A percentile compares a stretch with the other conserved stretches of the same genome.
phyloP scores from a whole-genome alignment of 352 stramenopile species.

The Phytophthora megakarya region DNA sequence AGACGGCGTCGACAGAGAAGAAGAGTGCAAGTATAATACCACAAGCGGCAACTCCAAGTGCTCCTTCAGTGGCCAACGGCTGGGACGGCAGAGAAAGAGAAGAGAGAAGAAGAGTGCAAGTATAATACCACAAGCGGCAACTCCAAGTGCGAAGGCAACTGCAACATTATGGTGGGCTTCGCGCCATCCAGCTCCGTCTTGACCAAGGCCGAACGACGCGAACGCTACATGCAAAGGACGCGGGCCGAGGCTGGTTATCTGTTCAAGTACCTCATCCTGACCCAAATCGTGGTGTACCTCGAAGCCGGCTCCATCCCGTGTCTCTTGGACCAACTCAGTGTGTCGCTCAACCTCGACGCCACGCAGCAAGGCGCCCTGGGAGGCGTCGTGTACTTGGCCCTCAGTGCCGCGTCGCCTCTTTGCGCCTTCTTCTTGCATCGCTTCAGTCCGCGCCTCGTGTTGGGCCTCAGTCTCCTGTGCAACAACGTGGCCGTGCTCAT shows the following conservation, averaged over 20 bases:
- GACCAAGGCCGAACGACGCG: constrained; percentile 62
- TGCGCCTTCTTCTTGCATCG: constrained; percentile 75
- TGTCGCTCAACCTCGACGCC: constrained; percentile 68
- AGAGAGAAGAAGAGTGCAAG: too few relatives aligned
- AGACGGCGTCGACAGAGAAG: not conserved
- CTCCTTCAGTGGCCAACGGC: too few relatives aligned
- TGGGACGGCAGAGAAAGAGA: too few relatives aligned
- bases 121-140: too few relatives aligned
- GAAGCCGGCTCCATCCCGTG: constrained; percentile 84
- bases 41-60: too few relatives aligned
- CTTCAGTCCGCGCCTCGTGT: constrained; percentile 66
- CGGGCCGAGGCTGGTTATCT: constrained; percentile 76
- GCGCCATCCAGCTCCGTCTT: constrained; percentile 22
- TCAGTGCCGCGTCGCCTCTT: constrained; percentile 78
- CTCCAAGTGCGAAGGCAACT: too few relatives aligned
- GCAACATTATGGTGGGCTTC: constrained; percentile 39
- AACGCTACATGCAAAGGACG: constrained; percentile 76
- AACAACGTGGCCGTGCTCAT: constrained; percentile 81
- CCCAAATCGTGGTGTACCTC: constrained; percentile 84
- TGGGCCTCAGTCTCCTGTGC: constrained; percentile 70
- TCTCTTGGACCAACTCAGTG: constrained; percentile 77
- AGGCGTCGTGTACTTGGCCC: constrained; percentile 78
- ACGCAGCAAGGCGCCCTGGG: constrained; percentile 80
- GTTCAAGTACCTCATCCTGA: constrained; percentile 89
- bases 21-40: too few relatives aligned